Evolutionary conservation across 441 rosid genomes (phyloP).

Genomic region (Mallotus repandus): DNA sequence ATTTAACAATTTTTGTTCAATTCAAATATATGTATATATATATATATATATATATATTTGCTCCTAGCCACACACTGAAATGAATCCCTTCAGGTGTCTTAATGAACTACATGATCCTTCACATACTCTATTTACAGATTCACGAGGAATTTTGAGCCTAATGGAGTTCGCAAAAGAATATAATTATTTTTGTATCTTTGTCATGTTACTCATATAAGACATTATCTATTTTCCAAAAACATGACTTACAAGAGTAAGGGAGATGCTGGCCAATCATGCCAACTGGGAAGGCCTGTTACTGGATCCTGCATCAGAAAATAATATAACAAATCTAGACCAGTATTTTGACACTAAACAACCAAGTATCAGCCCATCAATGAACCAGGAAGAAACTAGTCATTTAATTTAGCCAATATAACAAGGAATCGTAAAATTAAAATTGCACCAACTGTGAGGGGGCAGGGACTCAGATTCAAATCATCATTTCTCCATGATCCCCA

Average conservation of each 20-base stretch:
- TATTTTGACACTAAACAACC: not conserved
- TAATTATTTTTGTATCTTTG: not conserved
- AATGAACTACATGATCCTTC: not conserved
- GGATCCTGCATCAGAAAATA: slow-evolving; percentile 67
- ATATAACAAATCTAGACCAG: slow-evolving; percentile 8
- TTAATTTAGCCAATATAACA: slow-evolving; percentile 12
- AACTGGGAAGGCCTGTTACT: slow-evolving; percentile 79
- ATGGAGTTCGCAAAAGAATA: not conserved
- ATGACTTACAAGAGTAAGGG: slow-evolving; percentile 70
- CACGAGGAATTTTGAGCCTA: slow-evolving; percentile 5
- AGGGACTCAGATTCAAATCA: slow-evolving; percentile 70
- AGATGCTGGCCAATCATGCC: slow-evolving; percentile 64
- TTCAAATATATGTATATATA: no score
- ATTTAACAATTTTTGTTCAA: not conserved
- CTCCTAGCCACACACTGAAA: not conserved
- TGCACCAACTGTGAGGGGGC: slow-evolving; percentile 74
- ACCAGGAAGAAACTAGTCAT: slow-evolving; percentile 6
- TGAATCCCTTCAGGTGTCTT: not conserved
- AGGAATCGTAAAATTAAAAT: slow-evolving; percentile 18
- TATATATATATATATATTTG: no score
- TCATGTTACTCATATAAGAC: not conserved
- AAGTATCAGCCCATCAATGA: slow-evolving; percentile 5
- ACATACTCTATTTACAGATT: slow-evolving; percentile 4
- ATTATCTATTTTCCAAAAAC: not conserved
- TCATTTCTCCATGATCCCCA: slow-evolving; percentile 91